Base-by-base conservation (phyloP, 768 basidiomycete species). In the Mycena capillaripes region DNA sequence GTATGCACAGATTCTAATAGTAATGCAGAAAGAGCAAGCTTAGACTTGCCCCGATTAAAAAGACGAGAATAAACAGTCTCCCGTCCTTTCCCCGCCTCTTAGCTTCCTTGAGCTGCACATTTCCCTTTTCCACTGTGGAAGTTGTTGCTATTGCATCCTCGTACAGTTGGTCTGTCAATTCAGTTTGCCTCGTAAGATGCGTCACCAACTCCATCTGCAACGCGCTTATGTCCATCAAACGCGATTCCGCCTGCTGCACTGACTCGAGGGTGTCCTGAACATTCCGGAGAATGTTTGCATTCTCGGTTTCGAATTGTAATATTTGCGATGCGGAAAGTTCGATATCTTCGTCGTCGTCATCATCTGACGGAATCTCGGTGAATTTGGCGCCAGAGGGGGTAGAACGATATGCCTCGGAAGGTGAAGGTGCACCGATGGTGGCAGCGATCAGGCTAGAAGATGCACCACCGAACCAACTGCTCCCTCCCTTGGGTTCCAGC, bases 11-110 rank as follows among this genome's bases (percentile, higher is more conserved):
- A 46, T 27, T 75, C 84, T 84, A 95, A 83, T 98, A 98, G 82
- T 93, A 92, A 81, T 99, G 97, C 76, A 99, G 82, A 88, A 98
- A 99, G 53, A 99, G 85, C 74, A 99, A 81, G 57, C 95, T 96
- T 75, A 98, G 81, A 81, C 94, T 96, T 10, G 97, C 96, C 21
- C 97, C 96, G 46, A 99, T 85, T 66, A 99, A 88, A 83, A 99
- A 98, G 25, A 98, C 84, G 46, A 99, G 84, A 74, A 99, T 89
- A 84, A 95, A 99, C 75, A 97, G 84, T 81, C 98, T 87, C 46
- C 95, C 90, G 76, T 98, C 97, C 76, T 93, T 91, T 34, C 93
- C 94, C 66, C 97, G 87, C 80, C 95, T 88, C 80, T 91, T 91
- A 19, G 98, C 97, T 84, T 97, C 95, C 80, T 89, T 92, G 66